Evolutionary conservation across 2,329 filamentous ascomycete species (phyloP).

Genomic region (Claviceps cyperi): DNA sequence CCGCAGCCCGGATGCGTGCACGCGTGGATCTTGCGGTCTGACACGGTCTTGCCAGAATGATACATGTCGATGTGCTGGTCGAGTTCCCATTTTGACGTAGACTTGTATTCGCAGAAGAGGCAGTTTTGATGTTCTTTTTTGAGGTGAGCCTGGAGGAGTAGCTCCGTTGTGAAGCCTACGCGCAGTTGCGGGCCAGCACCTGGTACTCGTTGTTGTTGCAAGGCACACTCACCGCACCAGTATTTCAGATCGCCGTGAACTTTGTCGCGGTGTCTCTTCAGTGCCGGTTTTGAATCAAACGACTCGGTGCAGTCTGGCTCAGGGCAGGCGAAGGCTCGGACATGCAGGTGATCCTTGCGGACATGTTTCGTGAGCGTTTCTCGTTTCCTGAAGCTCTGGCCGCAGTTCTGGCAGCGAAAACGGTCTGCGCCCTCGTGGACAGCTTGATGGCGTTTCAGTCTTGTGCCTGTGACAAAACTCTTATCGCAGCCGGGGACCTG

Average conservation of each 20-base stretch:
- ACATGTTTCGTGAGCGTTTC: constrained; percentile 76
- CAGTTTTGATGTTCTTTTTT: constrained; percentile 62
- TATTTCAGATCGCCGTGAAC: constrained; percentile 57
- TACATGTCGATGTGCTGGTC: constrained; percentile 65
- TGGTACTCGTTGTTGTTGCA: constrained; percentile 19
- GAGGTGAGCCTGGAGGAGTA: constrained; percentile 59
- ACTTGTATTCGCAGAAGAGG: constrained; percentile 56
- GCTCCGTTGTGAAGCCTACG: constrained; percentile 56
- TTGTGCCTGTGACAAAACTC: constrained; percentile 65
- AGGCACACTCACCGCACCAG: constrained; percentile 62
- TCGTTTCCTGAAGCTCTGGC: constrained; percentile 72
- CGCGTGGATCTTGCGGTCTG: constrained; percentile 48
- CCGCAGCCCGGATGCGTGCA: constrained; percentile 57
- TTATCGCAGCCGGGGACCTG: constrained; percentile 60
- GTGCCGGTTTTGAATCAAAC: constrained; percentile 58
- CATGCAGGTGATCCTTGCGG: constrained; percentile 56
- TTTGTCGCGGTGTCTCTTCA: constrained; percentile 57
- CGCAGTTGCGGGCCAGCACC: constrained; percentile 23
- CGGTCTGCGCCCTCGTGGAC: constrained; percentile 61
- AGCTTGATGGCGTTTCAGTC: constrained; percentile 62
- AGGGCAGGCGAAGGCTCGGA: constrained; percentile 58
- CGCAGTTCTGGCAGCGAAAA: constrained; percentile 61
- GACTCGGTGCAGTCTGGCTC: constrained; percentile 46
- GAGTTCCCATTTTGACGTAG: constrained; percentile 50
- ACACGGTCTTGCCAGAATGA: constrained; percentile 49